These are phyloP conservation scores for Vitis riparia DNA, from an alignment of 164 flowering plant genomes.

Conservation along the genomic window DNA sequence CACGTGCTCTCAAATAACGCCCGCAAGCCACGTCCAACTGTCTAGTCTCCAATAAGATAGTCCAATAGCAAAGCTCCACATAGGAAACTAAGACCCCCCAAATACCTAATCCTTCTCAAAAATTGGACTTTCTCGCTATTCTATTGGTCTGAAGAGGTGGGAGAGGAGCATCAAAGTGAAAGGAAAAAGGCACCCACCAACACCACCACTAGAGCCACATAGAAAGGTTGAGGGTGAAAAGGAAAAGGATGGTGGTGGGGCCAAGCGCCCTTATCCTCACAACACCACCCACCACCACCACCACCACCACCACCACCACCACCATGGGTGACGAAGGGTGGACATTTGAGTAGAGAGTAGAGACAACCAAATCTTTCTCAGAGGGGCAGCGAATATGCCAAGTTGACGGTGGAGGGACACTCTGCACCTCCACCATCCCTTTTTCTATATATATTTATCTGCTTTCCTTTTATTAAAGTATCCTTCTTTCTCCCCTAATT, in stretches of 20 bases:
- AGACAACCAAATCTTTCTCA: slow-evolving; percentile 31
- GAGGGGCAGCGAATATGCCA: slow-evolving; percentile 42
- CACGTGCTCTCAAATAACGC: slow-evolving; percentile 2
- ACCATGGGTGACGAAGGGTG: slow-evolving; percentile 2
- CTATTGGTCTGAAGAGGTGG: background rate
- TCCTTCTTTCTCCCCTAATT: background rate
- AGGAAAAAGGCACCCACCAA: slow-evolving; percentile 10
- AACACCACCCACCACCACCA: slow-evolving; percentile 6
- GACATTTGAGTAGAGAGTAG: background rate
- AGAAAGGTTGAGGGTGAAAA: slow-evolving; percentile 14
- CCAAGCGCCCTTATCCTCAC: slow-evolving; percentile 21
- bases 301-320: slow-evolving; percentile 11
- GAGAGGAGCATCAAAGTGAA: background rate
- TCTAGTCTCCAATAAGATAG: background rate
- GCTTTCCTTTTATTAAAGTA: background rate
- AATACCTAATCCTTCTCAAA: background rate
- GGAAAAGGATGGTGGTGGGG: slow-evolving; percentile 13
- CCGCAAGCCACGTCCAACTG: background rate
- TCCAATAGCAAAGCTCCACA: background rate
- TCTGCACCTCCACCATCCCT: slow-evolving; percentile 34
- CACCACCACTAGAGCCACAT: slow-evolving; percentile 18
- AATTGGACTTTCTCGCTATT: background rate
- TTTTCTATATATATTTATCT: slow-evolving; percentile 1
- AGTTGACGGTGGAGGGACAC: slow-evolving; percentile 41
- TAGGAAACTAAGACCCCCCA: background rate